Base-by-base conservation (phyloP, 805 yeast genomes). In the Candida andamanensis region DNA sequence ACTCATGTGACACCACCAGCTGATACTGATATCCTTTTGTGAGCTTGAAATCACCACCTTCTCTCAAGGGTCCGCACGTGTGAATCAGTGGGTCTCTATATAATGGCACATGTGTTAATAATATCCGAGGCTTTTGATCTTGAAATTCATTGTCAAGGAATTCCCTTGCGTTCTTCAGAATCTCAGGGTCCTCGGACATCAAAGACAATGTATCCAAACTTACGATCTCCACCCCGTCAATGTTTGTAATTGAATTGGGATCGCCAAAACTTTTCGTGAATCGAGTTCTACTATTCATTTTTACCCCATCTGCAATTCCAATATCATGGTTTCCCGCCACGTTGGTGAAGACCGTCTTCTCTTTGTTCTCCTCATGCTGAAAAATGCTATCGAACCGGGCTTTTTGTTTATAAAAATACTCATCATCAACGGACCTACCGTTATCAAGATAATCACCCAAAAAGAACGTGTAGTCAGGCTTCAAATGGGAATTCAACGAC, bases 281-380 rank as follows among this genome's bases (percentile, higher is more conserved):
- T 19, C 70, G 46, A 2, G 41, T 40, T 19, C 63, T 40, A 24
- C 57, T 47, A 18, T 42, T 37, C 16, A 72, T 61, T 14, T 76
- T 68, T 10, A 92, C 77, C 5, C 43, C 37, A 44, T 82, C 77
- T 7, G 90, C 95, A 58, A 81, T 86, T 0, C 99, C 99, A 39
- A 94, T 85, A 54, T 92, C 99, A 55, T 92, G 99, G 50, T 92
- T 92, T 2, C 98, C 99, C 0, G 96, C 95, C 1, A 62, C 42
- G 35, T 60, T 58, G 11, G 50, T 45, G 37, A 56, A 57, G 47
- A 50, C 50, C 36, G 50, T 58, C 19, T 41, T 35, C 18, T 52
- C 56, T 12, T 52, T 38, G 15, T 33, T 37, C 10, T 26, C 31
- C n/a, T 36, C 29, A 21, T 39, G 41, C 11, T 39, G 36, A 40